Evolutionary conservation across 2,329 filamentous ascomycete species (phyloP).

Genomic region (Verruconis gallopava): DNA sequence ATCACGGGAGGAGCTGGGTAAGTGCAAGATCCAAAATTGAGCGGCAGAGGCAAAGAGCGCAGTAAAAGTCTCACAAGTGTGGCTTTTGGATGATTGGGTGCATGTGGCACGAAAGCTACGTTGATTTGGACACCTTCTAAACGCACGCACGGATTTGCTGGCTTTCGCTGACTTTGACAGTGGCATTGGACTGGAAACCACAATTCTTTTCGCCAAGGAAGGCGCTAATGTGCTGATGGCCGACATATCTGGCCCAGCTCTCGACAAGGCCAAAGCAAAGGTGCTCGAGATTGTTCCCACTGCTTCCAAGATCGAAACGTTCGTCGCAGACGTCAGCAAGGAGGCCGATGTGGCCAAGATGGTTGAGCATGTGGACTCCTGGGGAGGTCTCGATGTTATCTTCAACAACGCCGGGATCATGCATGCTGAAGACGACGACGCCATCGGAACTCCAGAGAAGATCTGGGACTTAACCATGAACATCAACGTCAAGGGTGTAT

Average conservation of each 20-base stretch:
- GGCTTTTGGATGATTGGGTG: no score
- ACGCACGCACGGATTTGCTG: no score
- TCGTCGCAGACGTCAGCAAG: conserved; percentile 69
- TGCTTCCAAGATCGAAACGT: conserved; percentile 47
- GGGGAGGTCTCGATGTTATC: conserved; percentile 81
- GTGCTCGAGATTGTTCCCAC: conserved; percentile 58
- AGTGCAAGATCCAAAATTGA: conserved; percentile 29
- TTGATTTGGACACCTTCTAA: no score
- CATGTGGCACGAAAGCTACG: no score
- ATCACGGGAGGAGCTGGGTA: conserved; percentile 81
- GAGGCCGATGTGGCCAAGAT: conserved; percentile 65
- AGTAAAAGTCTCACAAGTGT: no score
- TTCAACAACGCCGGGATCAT: conserved; percentile 99
- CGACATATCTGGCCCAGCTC: conserved; percentile 67
- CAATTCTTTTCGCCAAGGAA: conserved; percentile 79
- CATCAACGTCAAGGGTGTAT: conserved; percentile 98
- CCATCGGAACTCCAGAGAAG: conserved; percentile 70
- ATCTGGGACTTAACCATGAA: conserved; percentile 91
- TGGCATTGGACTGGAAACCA: conserved; percentile 86
- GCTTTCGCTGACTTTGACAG: no score
- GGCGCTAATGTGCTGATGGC: conserved; percentile 75
- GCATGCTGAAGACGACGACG: conserved; percentile 57
- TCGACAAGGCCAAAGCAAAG: conserved; percentile 64
- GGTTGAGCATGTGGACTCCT: conserved; percentile 62
- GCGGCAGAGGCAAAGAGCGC: no score